Percentiles rank a stretch among this genome's conserved stretches.
These are phyloP conservation scores for Colletotrichum brevisporum DNA, from an alignment of 2,329 filamentous ascomycete genomes.

Conservation along the genomic window DNA sequence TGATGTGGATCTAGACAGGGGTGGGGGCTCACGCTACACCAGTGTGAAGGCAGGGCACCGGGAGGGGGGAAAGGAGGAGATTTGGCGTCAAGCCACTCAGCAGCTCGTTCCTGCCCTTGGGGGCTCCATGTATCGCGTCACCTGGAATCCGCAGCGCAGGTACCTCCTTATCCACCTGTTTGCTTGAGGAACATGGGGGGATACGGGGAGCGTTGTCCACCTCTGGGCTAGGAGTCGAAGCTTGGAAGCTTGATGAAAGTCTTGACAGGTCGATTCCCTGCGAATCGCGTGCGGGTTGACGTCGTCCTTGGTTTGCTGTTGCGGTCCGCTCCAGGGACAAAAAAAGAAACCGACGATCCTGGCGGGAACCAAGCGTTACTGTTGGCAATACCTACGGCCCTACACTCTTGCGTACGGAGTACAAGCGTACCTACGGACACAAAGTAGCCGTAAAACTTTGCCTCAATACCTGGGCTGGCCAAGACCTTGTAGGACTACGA, in stretches of 20 bases:
- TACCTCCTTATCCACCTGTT: slow-evolving; percentile 1
- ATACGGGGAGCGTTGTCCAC: not conserved
- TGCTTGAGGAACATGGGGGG: slow-evolving; percentile 15
- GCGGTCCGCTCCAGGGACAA: not conserved
- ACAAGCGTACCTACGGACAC: too few species aligned
- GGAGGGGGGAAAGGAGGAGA: slow-evolving; percentile 37
- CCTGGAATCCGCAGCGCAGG: too few species aligned
- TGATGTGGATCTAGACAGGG: slow-evolving; percentile 13
- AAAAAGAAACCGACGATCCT: not conserved
- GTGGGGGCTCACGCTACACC: not conserved
- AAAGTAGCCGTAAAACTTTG: too few species aligned
- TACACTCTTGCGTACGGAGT: too few species aligned
- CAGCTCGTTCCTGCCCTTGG: not conserved
- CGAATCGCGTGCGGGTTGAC: slow-evolving; percentile 19
- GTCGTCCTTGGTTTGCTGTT: slow-evolving; percentile 11
- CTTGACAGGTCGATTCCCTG: slow-evolving; percentile 11
- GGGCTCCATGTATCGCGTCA: too few species aligned
- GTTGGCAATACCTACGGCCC: too few species aligned
- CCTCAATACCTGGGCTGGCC: too few species aligned
- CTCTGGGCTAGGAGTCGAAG: not conserved
- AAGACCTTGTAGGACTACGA: not conserved
- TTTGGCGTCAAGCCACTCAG: slow-evolving; percentile 39
- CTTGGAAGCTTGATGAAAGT: not conserved
- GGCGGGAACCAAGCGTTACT: too few species aligned
- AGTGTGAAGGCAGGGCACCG: too few species aligned